A percentile compares a stretch with the other conserved stretches of the same genome.
Conservation (phyloP, 345 rosid genomes). For the Euphorbia lathyris region DNA sequence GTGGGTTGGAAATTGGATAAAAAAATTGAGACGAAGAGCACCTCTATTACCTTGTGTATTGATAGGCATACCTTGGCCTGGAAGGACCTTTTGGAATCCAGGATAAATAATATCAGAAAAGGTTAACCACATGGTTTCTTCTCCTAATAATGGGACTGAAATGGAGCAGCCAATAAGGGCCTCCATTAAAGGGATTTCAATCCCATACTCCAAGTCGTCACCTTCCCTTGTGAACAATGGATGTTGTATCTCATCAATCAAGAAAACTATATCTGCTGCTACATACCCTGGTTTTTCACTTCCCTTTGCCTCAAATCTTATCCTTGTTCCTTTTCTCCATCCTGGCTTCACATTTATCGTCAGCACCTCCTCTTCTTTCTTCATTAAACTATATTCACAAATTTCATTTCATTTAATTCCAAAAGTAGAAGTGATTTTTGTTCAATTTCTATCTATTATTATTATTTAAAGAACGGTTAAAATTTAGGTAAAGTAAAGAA, state of each 20-base stretch:
- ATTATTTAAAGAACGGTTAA: too few relatives aligned
- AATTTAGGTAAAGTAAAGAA: too few relatives aligned
- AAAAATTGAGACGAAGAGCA: neutral
- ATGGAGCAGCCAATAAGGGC: slow-evolving; percentile 78
- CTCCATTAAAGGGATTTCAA: slow-evolving; percentile 66
- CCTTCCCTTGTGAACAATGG: slow-evolving; percentile 58
- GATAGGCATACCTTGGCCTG: slow-evolving; percentile 4
- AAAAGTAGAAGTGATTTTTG: too few relatives aligned
- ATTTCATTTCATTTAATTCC: neutral
- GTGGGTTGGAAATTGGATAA: neutral
- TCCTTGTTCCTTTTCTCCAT: slow-evolving; percentile 86
- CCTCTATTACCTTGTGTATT: neutral
- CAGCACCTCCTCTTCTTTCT: slow-evolving; percentile 59
- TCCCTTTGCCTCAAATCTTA: slow-evolving; percentile 82
- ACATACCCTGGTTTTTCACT: slow-evolving; percentile 74
- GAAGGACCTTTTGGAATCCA: slow-evolving; percentile 39
- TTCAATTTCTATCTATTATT: too few relatives aligned
- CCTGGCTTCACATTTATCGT: slow-evolving; percentile 73
- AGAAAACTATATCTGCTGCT: slow-evolving; percentile 59
- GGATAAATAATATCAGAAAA: slow-evolving; percentile 59
- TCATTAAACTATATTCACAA: slow-evolving; percentile 42
- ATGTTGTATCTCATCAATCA: slow-evolving; percentile 61
- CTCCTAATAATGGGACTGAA: slow-evolving; percentile 62
- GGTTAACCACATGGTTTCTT: slow-evolving; percentile 47
- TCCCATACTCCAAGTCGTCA: slow-evolving; percentile 60